These are phyloP conservation scores for Penicillium sp. DNA, from an alignment of 2,329 filamentous ascomycete species.

Conservation along the genomic window DNA sequence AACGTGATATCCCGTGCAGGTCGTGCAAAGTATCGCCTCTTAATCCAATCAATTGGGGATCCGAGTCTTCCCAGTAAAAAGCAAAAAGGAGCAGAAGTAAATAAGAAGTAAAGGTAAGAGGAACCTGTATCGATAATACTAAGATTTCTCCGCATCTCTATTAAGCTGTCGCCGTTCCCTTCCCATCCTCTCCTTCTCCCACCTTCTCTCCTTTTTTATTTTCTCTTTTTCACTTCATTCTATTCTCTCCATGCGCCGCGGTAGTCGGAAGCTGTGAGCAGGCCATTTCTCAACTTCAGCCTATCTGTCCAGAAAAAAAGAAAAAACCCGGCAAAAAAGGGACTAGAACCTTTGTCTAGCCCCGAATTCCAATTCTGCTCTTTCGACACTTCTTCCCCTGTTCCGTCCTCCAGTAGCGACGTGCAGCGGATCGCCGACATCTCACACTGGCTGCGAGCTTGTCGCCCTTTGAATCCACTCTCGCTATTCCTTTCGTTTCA, in stretches of 20 bases:
- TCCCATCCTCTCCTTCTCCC: slow-evolving; percentile 16
- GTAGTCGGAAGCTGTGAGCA: slow-evolving; percentile 37
- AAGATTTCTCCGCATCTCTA: slow-evolving; percentile 1
- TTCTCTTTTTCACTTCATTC: slow-evolving; percentile 11
- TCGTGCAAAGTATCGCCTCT: background rate
- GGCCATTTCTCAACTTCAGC: slow-evolving; percentile 25
- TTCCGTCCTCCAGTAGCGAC: slow-evolving; percentile 22
- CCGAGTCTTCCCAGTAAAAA: background rate
- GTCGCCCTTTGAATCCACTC: slow-evolving; percentile 20
- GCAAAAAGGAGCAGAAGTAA: background rate
- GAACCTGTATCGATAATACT: background rate
- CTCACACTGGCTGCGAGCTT: slow-evolving; percentile 31
- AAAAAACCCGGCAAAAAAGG: slow-evolving; percentile 8
- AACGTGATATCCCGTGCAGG: background rate
- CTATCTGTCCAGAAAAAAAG: slow-evolving; percentile 3
- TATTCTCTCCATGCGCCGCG: slow-evolving; percentile 32
- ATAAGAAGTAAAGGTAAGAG: background rate
- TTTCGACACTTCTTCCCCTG: slow-evolving; percentile 15
- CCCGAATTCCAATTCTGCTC: slow-evolving; percentile 18
- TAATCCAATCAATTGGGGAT: background rate
- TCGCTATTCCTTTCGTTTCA: slow-evolving; percentile 10
- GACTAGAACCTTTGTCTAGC: slow-evolving; percentile 6
- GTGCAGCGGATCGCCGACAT: slow-evolving; percentile 16
- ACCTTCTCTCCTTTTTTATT: slow-evolving; percentile 17
- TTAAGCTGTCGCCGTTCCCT: slow-evolving; percentile 1